Evolutionary conservation across 495 filamentous ascomycete genomes (phyloP), one percentile per base, ranked within the genome.

Genomic region (Aspergillus sclerotioniger): DNA sequence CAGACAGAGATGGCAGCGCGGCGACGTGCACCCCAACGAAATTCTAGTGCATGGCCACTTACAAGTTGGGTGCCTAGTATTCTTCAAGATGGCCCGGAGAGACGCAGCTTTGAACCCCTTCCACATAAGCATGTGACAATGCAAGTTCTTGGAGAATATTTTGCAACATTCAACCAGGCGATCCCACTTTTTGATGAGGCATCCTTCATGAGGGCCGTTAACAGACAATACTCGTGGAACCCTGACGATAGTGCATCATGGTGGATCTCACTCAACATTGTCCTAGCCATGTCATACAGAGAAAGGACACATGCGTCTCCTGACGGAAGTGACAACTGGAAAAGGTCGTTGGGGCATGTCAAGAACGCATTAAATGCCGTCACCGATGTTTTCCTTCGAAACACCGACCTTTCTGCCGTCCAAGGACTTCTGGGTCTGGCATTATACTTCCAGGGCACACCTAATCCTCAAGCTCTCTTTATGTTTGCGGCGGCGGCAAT

Each of bases 371-470:
- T 67, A 37, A 67, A 64, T 43, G 62, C 56, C 1, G 41, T 57
- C 8, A 54, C 51, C 1, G 54, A 62, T 3, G 37, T 67, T n/a
- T 63, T 65, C 20, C 29, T 67, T 47, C 57, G 55, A 17, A 51
- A 51, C 32, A 37, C 62, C 10, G 62, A 67, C 35, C 43, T 67
- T 2, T 49, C 54, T 29, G 56, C 62, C 29, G 62, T 67, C 5
- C 62, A 67, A 47, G 62, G 43, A 6, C 29, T 65, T 6, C 47
- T 67, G 20, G 65, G 62, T 0, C 32, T 67, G 16, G 62, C 63
- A 12, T 17, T 67, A 2, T 65, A 58, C 41, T 67, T 67, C 15
- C 63, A 65, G 39, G 61, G 58, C 10, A 65, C 65, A 13, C 62
- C 59, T 13, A 67, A 67, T 51, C 54, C 65, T 5, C 62, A 67